phyloP scores from a whole-genome alignment of 495 filamentous ascomycete species.

The Penicillium odoratum region DNA sequence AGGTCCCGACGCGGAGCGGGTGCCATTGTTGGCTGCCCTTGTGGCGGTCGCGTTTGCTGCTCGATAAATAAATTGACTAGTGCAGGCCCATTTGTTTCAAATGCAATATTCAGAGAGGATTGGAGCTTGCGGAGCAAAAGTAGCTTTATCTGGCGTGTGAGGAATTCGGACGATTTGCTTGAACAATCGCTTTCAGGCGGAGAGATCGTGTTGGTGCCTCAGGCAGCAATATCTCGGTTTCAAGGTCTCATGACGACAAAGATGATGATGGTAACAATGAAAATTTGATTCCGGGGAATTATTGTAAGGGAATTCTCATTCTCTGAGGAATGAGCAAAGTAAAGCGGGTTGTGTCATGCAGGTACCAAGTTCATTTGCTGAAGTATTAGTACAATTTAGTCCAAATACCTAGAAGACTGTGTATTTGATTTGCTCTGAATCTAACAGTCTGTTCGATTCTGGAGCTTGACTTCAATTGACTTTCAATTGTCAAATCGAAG shows the following conservation, averaged over 20 bases:
- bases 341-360: neutral
- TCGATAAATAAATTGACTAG: slow-evolving; percentile 15
- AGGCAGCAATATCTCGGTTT: slow-evolving; percentile 13
- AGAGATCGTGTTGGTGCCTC: slow-evolving; percentile 15
- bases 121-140: neutral
- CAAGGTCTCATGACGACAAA: neutral
- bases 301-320: neutral
- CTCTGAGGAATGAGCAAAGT: neutral
- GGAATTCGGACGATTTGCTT: slow-evolving; percentile 1
- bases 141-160: slow-evolving; percentile 1
- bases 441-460: neutral
- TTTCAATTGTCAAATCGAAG: neutral
- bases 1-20: slow-evolving; percentile 52
- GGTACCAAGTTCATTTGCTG: neutral
- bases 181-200: slow-evolving; percentile 13
- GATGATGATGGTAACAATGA: neutral
- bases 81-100: slow-evolving; percentile 15
- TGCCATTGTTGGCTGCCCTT: slow-evolving; percentile 44
- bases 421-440: neutral
- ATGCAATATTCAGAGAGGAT: slow-evolving; percentile 17
- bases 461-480: neutral
- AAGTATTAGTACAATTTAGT: neutral
- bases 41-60: slow-evolving; percentile 16
- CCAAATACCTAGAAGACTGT: neutral
- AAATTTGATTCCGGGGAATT: neutral